Percentiles rank a stretch among this genome's conserved stretches.
These are phyloP conservation scores for Styphnolobium japonicum DNA, from an alignment of 306 rosid genomes.

Conservation along the genomic window DNA sequence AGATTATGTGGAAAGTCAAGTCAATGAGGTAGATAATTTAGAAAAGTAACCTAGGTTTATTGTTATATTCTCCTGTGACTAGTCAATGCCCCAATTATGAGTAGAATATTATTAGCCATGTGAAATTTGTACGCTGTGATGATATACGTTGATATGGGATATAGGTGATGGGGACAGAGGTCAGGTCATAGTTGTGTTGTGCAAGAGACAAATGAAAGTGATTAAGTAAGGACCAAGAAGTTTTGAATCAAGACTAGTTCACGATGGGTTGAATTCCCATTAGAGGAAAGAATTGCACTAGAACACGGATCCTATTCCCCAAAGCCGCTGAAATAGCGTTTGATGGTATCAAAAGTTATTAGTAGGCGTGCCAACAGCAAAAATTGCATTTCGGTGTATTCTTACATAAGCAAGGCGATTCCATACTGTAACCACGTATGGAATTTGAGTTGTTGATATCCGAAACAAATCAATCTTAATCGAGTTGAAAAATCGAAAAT, in stretches of 20 bases:
- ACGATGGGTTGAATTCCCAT: neutral
- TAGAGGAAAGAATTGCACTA: neutral
- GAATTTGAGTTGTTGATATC: too few relatives aligned
- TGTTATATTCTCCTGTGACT: neutral
- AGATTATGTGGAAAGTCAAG: neutral
- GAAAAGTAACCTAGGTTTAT: neutral
- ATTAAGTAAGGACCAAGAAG: neutral
- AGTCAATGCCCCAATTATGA: neutral
- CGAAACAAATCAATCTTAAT: too few relatives aligned
- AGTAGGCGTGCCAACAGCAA: too few relatives aligned
- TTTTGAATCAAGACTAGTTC: neutral
- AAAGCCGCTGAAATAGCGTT: too few relatives aligned
- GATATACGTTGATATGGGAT: neutral
- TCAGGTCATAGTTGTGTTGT: neutral
- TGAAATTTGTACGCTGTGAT: neutral
- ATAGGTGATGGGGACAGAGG: neutral
- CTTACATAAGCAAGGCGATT: too few relatives aligned
- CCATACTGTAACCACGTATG: too few relatives aligned
- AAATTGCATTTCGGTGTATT: too few relatives aligned
- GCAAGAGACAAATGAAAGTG: neutral
- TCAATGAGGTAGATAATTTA: neutral
- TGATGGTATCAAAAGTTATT: too few relatives aligned
- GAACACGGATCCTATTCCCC: neutral
- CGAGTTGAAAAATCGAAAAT: too few relatives aligned
- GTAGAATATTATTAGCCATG: neutral